Evolutionary conservation across 2,329 filamentous ascomycete species (phyloP).

Genomic region (Metarhizium guizhouense): DNA sequence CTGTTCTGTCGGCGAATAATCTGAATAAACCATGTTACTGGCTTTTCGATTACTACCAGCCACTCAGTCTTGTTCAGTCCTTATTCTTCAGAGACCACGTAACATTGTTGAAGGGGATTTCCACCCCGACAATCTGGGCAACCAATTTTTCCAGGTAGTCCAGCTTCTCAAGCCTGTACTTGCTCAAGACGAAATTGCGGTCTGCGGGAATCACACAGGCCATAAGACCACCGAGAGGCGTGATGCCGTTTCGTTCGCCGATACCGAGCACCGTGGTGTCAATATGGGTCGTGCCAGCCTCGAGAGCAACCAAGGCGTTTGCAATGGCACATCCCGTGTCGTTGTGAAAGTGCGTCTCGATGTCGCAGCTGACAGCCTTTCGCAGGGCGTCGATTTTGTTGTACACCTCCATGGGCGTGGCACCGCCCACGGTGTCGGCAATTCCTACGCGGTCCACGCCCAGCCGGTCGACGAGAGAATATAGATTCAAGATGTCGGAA

Average conservation of each 20-base stretch:
- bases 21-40: too few relatives aligned
- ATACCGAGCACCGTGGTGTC: constrained; percentile 8
- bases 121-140: too few relatives aligned
- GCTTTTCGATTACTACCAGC: too few relatives aligned
- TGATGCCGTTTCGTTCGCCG: constrained; percentile 9
- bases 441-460: constrained; percentile 83
- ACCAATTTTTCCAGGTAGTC: too few relatives aligned
- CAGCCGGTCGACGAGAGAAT: constrained; percentile 71
- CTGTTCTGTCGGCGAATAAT: too few relatives aligned
- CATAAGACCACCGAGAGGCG: not conserved
- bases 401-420: constrained; percentile 78
- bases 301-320: constrained; percentile 78
- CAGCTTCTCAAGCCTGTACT: too few relatives aligned
- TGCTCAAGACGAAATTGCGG: too few relatives aligned
- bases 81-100: too few relatives aligned
- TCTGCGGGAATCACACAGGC: too few relatives aligned
- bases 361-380: constrained; percentile 49
- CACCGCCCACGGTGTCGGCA: constrained; percentile 87
- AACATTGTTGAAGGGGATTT: too few relatives aligned
- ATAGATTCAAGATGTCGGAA: constrained; percentile 64
- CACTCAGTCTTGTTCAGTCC: too few relatives aligned
- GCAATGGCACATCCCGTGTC: constrained; percentile 85
- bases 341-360: constrained; percentile 85
- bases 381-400: constrained; percentile 77
- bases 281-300: constrained; percentile 68